A percentile compares a stretch with the other conserved stretches of the same genome.
phyloP scores from a whole-genome alignment of 345 rosid species.

The Trapa incisa region DNA sequence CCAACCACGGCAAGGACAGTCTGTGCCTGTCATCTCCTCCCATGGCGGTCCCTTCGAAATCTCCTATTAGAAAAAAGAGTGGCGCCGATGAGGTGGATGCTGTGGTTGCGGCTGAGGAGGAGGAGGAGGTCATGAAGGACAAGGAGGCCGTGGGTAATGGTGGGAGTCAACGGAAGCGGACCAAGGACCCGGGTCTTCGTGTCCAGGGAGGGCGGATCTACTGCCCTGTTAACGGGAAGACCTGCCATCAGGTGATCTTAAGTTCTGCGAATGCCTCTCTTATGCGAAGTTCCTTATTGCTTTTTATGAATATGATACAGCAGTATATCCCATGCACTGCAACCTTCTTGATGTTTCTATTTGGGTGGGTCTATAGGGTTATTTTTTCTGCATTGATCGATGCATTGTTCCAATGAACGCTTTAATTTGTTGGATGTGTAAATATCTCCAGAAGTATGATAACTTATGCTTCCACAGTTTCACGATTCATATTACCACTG shows the following conservation, averaged over 20 bases:
- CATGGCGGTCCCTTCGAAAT: neutral
- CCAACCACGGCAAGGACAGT: neutral
- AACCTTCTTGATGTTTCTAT: neutral
- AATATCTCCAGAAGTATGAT: neutral
- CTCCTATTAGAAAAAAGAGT: neutral
- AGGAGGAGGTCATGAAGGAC: neutral
- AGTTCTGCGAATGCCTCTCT: neutral
- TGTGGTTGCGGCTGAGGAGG: neutral
- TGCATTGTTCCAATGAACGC: neutral
- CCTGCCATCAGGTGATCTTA: conserved; percentile 56
- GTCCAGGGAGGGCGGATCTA: conserved; percentile 35
- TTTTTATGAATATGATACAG: neutral
- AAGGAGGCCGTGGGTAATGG: neutral
- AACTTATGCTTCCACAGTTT: neutral
- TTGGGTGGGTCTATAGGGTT: neutral
- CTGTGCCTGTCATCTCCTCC: neutral
- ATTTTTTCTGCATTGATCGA: neutral
- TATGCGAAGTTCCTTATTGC: neutral
- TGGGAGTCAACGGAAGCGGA: conserved; percentile 4
- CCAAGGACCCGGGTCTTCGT: conserved; percentile 34
- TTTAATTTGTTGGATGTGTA: neutral
- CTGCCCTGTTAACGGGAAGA: conserved; percentile 51
- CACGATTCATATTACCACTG: neutral
- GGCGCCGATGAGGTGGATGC: neutral
- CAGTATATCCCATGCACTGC: neutral